Evolutionary conservation across 352 stramenopile genomes (phyloP).

Genomic region (Thraustochytrium aureum): DNA sequence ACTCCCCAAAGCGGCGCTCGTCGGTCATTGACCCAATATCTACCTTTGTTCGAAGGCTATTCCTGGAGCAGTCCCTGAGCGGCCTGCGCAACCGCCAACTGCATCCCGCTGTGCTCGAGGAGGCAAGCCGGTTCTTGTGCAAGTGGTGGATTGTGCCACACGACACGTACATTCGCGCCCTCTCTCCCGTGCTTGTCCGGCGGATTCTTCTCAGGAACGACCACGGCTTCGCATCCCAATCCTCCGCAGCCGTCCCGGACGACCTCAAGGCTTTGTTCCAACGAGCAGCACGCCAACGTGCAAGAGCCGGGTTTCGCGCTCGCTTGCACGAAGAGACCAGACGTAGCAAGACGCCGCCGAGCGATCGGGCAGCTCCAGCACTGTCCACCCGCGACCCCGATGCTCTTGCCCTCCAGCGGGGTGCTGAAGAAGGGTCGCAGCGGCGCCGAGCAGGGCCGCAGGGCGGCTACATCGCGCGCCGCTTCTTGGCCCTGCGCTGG

Average conservation of each 20-base stretch:
- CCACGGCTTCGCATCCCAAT: not conserved
- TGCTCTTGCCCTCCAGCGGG: no score
- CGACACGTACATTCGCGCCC: not conserved
- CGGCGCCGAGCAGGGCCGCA: no score
- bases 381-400: no score
- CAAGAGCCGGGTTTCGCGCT: no score
- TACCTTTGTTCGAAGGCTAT: not conserved
- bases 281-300: no score
- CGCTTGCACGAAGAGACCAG: no score
- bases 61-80: not conserved
- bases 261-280: not conserved
- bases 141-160: not conserved
- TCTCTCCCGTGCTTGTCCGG: not conserved
- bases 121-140: slow-evolving; percentile 47
- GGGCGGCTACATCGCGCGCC: no score
- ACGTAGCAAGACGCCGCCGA: no score
- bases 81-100: not conserved
- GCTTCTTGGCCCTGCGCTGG: no score
- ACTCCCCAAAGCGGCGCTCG: not conserved
- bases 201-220: not conserved
- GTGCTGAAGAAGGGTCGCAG: no score
- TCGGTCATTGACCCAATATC: slow-evolving; percentile 20
- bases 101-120: not conserved
- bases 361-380: no score
- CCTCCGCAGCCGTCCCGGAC: not conserved